Percentiles rank a stretch among this genome's conserved stretches.
Evolutionary conservation across 1,139 yeast genomes (phyloP).

Genomic region (Hyphopichia wangnamkhiaoensis): DNA sequence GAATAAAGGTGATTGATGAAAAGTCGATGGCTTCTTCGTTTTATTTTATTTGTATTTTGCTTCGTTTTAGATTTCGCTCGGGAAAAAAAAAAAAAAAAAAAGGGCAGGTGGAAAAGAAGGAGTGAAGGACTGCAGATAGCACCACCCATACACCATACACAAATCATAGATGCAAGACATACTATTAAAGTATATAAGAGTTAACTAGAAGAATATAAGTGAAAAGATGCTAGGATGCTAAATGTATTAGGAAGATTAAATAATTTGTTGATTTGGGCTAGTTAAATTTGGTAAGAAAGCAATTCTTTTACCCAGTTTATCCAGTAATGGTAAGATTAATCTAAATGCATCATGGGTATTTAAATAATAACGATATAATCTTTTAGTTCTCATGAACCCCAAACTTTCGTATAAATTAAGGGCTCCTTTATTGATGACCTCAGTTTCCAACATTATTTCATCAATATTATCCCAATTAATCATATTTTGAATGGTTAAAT

Average conservation of each 20-base stretch:
- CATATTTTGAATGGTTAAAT: slow-evolving; percentile 67
- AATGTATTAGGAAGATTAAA: not conserved
- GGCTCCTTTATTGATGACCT: slow-evolving; percentile 79
- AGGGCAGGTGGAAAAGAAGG: too few relatives aligned
- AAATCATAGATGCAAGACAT: too few relatives aligned
- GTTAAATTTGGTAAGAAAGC: slow-evolving; percentile 28
- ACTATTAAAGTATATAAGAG: too few relatives aligned
- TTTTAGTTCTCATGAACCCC: slow-evolving; percentile 81
- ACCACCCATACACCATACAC: too few relatives aligned
- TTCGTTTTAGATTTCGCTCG: too few relatives aligned
- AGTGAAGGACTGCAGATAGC: too few relatives aligned
- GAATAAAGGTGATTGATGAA: too few relatives aligned
- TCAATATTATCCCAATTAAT: slow-evolving; percentile 61
- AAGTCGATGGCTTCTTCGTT: too few relatives aligned
- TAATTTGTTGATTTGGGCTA: not conserved
- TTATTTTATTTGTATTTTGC: too few relatives aligned
- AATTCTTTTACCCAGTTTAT: slow-evolving; percentile 29
- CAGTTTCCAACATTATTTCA: slow-evolving; percentile 90
- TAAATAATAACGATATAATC: slow-evolving; percentile 82
- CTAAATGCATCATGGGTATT: slow-evolving; percentile 93
- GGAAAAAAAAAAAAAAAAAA: too few relatives aligned
- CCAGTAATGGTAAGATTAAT: slow-evolving; percentile 50
- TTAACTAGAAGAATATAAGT: too few relatives aligned
- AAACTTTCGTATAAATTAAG: slow-evolving; percentile 76
- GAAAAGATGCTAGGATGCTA: not conserved